A percentile compares a stretch with the other conserved stretches of the same genome.
Evolutionary conservation across 2,329 filamentous ascomycete genomes (phyloP).

Genomic region (Lachnellula hyalina): DNA sequence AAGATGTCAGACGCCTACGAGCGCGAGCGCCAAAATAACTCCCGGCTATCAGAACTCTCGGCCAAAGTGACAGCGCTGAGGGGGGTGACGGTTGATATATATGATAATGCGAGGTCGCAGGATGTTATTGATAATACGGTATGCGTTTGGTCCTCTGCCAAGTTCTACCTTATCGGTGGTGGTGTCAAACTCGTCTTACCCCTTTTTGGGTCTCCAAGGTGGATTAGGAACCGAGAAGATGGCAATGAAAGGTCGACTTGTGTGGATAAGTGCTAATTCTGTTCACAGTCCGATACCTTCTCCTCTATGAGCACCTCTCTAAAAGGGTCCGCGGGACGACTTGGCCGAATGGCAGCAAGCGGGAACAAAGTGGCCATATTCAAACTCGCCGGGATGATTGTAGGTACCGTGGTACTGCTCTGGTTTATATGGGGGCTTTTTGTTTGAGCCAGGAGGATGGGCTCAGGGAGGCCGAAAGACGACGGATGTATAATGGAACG

Average conservation of each 20-base stretch:
- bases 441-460: conserved; percentile 17
- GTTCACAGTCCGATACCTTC: conserved; percentile 76
- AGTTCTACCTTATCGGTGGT: not conserved
- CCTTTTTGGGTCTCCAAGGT: not conserved
- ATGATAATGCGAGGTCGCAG: conserved; percentile 88
- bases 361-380: conserved; percentile 90
- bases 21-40: conserved; percentile 87
- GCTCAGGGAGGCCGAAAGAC: not conserved
- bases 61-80: conserved; percentile 88
- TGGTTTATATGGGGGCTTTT: conserved; percentile 49
- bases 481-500: not conserved
- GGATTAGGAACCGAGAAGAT: not conserved
- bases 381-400: conserved; percentile 79
- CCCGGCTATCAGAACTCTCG: conserved; percentile 84
- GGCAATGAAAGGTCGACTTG: not conserved
- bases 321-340: conserved; percentile 73
- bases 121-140: conserved; percentile 84
- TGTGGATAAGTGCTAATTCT: not conserved
- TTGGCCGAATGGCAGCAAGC: conserved; percentile 84
- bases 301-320: conserved; percentile 77
- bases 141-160: conserved; percentile 31
- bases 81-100: conserved; percentile 94
- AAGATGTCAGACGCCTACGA: conserved; percentile 72
- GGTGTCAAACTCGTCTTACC: not conserved
- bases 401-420: conserved; percentile 65